Conservation (phyloP, 495 filamentous ascomycete species). For the Achaetomiella virescens region DNA sequence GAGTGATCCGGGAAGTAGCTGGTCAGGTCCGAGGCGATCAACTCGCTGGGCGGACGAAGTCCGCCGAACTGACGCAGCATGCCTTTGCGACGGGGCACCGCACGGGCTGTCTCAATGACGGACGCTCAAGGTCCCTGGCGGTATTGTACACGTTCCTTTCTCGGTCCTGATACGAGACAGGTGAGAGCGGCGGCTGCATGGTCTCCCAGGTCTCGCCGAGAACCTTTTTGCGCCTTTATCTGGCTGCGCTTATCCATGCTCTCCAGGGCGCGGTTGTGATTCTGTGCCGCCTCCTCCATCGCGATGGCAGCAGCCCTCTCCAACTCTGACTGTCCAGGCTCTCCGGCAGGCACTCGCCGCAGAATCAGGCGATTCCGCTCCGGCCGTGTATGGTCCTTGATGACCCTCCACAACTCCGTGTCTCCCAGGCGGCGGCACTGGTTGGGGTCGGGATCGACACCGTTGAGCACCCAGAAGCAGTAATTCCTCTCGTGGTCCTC, state of each 20-base stretch:
- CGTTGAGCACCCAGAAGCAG: slow-evolving; percentile 77
- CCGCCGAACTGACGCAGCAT: slow-evolving; percentile 69
- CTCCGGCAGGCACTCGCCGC: slow-evolving; percentile 77
- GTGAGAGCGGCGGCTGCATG: slow-evolving; percentile 72
- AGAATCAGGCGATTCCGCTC: slow-evolving; percentile 89
- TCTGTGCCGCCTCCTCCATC: slow-evolving; percentile 69
- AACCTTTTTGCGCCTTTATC: slow-evolving; percentile 72
- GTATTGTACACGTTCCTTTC: slow-evolving; percentile 59
- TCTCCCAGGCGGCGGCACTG: slow-evolving; percentile 76
- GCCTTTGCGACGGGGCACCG: slow-evolving; percentile 53
- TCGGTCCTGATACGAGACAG: slow-evolving; percentile 59
- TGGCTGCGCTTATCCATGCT: slow-evolving; percentile 60
- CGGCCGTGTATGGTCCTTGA: slow-evolving; percentile 61
- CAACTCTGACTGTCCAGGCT: slow-evolving; percentile 75
- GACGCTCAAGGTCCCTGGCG: slow-evolving; percentile 52
- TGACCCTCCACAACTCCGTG: slow-evolving; percentile 78
- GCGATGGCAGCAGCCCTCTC: slow-evolving; percentile 76
- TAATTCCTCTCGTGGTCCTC: slow-evolving; percentile 74
- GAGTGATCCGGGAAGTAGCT: slow-evolving; percentile 97
- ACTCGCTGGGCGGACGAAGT: slow-evolving; percentile 85
- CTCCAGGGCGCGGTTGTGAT: slow-evolving; percentile 58
- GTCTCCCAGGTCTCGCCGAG: slow-evolving; percentile 80
- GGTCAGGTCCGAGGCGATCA: slow-evolving; percentile 91
- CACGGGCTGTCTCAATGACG: slow-evolving; percentile 42
- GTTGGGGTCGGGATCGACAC: slow-evolving; percentile 70